Evolutionary conservation across 768 basidiomycete species (phyloP), one percentile per base, ranked within the genome.

Genomic region (Paxillus involutus): DNA sequence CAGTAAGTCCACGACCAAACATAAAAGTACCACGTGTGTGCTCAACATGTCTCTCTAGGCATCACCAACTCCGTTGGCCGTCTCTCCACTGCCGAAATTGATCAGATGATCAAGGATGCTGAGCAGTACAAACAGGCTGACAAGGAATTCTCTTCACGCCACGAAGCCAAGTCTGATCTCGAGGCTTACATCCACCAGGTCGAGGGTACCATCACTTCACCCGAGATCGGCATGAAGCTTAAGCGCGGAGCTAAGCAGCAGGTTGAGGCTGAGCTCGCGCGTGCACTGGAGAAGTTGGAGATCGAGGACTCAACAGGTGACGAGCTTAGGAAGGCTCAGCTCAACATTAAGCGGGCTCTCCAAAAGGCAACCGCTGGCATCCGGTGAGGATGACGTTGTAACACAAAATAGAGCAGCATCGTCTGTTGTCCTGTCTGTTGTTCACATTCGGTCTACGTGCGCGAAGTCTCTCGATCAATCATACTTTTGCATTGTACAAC

Each of bases 11-110:
- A 11, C 14, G 44, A 50, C 19, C 30, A 17, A 44, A 33, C 32
- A 49, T 30, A 11, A n/a, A 29, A 30, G 33, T 30, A 6, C 32
- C 17, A 9, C 57, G 33, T 30, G 33, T 30, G 56, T 57, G 16
- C 29, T 59, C 40, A 58, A n/a, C 39, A 43, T 56, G 19, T 53
- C 37, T 53, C 47, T 60, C 7, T 58, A 91, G 89, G 88, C 76
- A 96, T 98, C 75, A 94, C 94, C 76, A 99, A 98, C 85, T 98
- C 95, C 54, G 97, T 98, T 69, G 97, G 97, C 62, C 95, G 97
- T 77, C 85, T 99, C 63, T 97, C 96, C 45, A 84, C 89, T 49
- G 91, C 88, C 63, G 97, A 99, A 82, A 99, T 99, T 60, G 95
- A 98, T 68, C 95, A 98, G 77, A 98, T 98, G 97, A 97, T 98